Evolutionary conservation across 805 yeast genomes (phyloP).

Genomic region (Saturnispora gosingensis): DNA sequence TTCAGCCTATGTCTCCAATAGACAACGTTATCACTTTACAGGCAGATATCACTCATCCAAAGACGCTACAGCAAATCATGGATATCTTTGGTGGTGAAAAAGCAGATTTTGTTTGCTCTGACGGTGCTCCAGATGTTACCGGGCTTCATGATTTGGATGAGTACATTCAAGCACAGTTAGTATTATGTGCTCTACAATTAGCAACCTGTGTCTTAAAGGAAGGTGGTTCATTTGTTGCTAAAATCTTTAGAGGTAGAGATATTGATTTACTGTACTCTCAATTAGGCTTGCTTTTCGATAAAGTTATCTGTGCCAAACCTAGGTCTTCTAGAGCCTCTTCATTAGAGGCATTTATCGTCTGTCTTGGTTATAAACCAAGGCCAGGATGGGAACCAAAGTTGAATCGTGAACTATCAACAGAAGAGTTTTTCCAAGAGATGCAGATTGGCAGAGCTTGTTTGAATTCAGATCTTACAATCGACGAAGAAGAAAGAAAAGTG

Average conservation of each 20-base stretch:
- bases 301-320: constrained; percentile 92
- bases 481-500: constrained; percentile 56
- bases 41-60: constrained; percentile 96
- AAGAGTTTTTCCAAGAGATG: constrained; percentile 66
- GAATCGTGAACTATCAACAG: constrained; percentile 49
- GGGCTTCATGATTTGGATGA: constrained; percentile 96
- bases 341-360: constrained; percentile 87
- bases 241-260: constrained; percentile 92
- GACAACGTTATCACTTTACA: constrained; percentile 82
- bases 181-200: constrained; percentile 81
- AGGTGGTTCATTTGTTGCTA: constrained; percentile 93
- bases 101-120: constrained; percentile 94
- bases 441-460: constrained; percentile 46
- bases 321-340: constrained; percentile 93
- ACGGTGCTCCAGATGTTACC: constrained; percentile 98
- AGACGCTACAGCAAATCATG: constrained; percentile 66
- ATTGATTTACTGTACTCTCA: constrained; percentile 92
- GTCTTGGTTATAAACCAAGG: constrained; percentile 79
- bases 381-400: constrained; percentile 70
- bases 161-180: constrained; percentile 90
- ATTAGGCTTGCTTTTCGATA: constrained; percentile 73
- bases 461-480: constrained; percentile 40
- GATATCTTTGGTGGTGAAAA: constrained; percentile 82
- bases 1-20: constrained; percentile 98
- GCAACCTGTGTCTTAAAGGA: constrained; percentile 83